These are phyloP conservation scores for Calonectria multiphialidica DNA, from an alignment of 2,329 filamentous ascomycete species.

Conservation along the genomic window DNA sequence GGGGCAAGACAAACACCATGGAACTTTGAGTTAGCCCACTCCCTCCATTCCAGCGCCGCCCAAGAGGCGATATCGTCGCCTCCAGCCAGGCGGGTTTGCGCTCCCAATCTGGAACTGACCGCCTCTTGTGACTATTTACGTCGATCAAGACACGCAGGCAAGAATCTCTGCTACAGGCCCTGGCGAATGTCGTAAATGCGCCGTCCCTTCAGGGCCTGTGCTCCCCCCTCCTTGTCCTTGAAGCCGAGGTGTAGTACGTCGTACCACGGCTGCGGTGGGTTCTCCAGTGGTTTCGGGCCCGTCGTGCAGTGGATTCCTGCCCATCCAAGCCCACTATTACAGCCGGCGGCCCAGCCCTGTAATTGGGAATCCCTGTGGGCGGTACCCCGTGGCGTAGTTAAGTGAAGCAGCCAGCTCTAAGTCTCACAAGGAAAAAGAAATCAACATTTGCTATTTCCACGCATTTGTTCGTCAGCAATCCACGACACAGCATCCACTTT, in stretches of 20 bases:
- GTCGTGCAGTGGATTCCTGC: slow-evolving; percentile 12
- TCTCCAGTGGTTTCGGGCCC: slow-evolving; percentile 30
- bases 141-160: slow-evolving; percentile 36
- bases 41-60: neutral
- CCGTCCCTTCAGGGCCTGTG: slow-evolving; percentile 13
- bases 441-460: neutral
- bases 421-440: slow-evolving; percentile 4
- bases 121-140: slow-evolving; percentile 28
- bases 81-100: slow-evolving; percentile 17
- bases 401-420: slow-evolving; percentile 34
- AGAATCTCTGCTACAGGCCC: slow-evolving; percentile 21
- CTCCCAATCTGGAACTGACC: slow-evolving; percentile 34
- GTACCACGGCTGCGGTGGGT: slow-evolving; percentile 36
- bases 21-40: neutral
- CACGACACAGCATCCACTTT: slow-evolving; percentile 30
- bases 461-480: slow-evolving; percentile 40
- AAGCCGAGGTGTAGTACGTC: slow-evolving; percentile 35
- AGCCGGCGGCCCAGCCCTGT: slow-evolving; percentile 10
- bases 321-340: slow-evolving; percentile 11
- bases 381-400: slow-evolving; percentile 41
- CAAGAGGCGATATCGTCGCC: neutral
- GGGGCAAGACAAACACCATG: neutral
- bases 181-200: slow-evolving; percentile 2
- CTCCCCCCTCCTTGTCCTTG: slow-evolving; percentile 19
- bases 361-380: slow-evolving; percentile 21